Evolutionary conservation across 495 filamentous ascomycete genomes (phyloP).

Genomic region (Annulohypoxylon maeteangense): DNA sequence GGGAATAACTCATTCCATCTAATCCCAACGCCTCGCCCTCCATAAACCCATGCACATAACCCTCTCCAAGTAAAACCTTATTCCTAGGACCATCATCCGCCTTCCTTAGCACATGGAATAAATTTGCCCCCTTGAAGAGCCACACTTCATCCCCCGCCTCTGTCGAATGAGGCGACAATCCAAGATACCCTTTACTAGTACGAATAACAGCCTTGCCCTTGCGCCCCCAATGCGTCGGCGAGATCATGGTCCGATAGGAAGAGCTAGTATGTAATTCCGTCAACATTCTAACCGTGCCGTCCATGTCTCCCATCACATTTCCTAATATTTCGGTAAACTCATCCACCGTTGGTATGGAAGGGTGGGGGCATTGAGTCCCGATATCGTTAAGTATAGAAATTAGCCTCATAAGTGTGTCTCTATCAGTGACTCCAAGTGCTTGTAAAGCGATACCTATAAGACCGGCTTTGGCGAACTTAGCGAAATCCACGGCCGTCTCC

Average conservation of each 20-base stretch:
- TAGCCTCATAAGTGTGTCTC: neutral
- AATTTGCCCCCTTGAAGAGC: conserved; percentile 32
- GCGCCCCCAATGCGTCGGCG: conserved; percentile 29
- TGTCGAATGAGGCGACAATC: conserved; percentile 27
- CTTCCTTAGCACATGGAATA: conserved; percentile 22
- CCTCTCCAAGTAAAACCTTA: conserved; percentile 26
- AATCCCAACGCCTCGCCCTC: conserved; percentile 25
- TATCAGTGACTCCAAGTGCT: conserved; percentile 5
- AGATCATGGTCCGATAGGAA: conserved; percentile 27
- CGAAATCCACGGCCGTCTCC: conserved; percentile 23
- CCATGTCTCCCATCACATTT: conserved; percentile 15
- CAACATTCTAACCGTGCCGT: conserved; percentile 19
- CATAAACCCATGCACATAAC: conserved; percentile 37
- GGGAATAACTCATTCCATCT: conserved; percentile 14
- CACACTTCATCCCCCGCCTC: conserved; percentile 34
- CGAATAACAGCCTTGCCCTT: conserved; percentile 26
- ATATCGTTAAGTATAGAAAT: conserved; percentile 2
- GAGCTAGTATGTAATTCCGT: conserved; percentile 1
- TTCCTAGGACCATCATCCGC: neutral
- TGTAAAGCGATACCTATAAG: conserved; percentile 26
- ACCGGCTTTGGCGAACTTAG: conserved; percentile 22
- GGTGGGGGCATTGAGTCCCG: conserved; percentile 17
- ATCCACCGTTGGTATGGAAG: conserved; percentile 10
- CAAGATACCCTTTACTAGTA: conserved; percentile 16
- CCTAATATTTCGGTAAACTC: conserved; percentile 20